A percentile compares a stretch with the other conserved stretches of the same genome.
These are phyloP conservation scores for Allium fistulosum DNA, from an alignment of 106 monocot genomes.

Conservation along the genomic window DNA sequence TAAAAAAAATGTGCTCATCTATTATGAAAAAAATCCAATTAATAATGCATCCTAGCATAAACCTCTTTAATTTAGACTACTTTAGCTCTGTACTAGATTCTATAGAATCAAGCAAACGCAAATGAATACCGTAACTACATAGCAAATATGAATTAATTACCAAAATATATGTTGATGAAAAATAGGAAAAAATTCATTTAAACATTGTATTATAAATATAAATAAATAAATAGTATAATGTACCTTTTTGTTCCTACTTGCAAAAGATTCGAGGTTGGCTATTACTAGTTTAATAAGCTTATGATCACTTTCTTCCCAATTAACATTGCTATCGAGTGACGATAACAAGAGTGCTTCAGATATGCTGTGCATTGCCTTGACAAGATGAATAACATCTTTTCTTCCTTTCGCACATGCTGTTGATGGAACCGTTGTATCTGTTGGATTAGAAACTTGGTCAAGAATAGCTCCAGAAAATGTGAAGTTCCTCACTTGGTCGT, in stretches of 20 bases:
- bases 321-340: neutral
- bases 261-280: slow-evolving; percentile 9
- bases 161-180: neutral
- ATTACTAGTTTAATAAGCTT: slow-evolving; percentile 7
- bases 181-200: too few relatives aligned
- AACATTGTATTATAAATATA: too few relatives aligned
- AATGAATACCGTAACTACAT: neutral
- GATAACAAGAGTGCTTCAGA: slow-evolving; percentile 11
- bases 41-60: too few relatives aligned
- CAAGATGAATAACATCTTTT: slow-evolving; percentile 13
- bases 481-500: slow-evolving; percentile 2
- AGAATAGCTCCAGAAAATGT: neutral
- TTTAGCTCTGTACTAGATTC: too few relatives aligned
- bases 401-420: slow-evolving; percentile 3
- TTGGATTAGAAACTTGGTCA: slow-evolving; percentile 4
- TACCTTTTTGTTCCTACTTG: slow-evolving; percentile 6
- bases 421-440: neutral
- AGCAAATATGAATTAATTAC: neutral
- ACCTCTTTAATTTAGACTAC: too few relatives aligned
- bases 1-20: too few relatives aligned
- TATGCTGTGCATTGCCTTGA: slow-evolving; percentile 31
- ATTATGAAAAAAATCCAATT: too few relatives aligned
- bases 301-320: slow-evolving; percentile 7
- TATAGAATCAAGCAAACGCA: too few relatives aligned
- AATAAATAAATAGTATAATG: neutral